Percentiles rank a stretch among this genome's conserved stretches.
These are phyloP conservation scores for Sophora flavescens DNA, from an alignment of 306 rosid genomes.

Conservation along the genomic window DNA sequence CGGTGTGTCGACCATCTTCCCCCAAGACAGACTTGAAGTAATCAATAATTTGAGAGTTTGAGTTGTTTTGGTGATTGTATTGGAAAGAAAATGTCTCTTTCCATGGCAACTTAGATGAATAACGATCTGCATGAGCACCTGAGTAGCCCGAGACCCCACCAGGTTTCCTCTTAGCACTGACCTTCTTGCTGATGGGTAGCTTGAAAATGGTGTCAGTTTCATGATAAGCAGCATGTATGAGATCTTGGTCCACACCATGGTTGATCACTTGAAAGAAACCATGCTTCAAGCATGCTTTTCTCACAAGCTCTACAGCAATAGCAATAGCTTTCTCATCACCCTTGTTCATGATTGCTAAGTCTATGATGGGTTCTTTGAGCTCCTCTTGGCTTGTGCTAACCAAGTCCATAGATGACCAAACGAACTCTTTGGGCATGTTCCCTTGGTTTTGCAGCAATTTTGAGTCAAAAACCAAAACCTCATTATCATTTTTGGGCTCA, in stretches of 20 bases:
- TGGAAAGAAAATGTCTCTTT: conserved; percentile 73
- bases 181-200: conserved; percentile 57
- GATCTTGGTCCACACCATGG: conserved; percentile 63
- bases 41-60: conserved; percentile 53
- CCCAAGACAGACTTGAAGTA: conserved; percentile 69
- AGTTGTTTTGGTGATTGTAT: conserved; percentile 24
- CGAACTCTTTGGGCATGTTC: conserved; percentile 59
- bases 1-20: conserved; percentile 55
- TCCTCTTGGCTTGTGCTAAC: conserved; percentile 47
- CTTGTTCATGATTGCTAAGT: conserved; percentile 43
- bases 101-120: conserved; percentile 71
- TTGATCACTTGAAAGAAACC: conserved; percentile 77
- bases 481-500: conserved; percentile 44
- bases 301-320: conserved; percentile 54
- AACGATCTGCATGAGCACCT: conserved; percentile 79
- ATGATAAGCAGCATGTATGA: conserved; percentile 59
- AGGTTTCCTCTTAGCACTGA: conserved; percentile 48
- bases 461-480: conserved; percentile 45
- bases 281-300: conserved; percentile 62
- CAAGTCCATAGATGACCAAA: conserved; percentile 65
- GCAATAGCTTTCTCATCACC: conserved; percentile 54
- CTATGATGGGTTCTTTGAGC: conserved; percentile 70
- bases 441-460: conserved; percentile 47
- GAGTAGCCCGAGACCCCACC: conserved; percentile 64
- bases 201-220: conserved; percentile 62